Evolutionary conservation across 2,329 filamentous ascomycete species (phyloP).

Genomic region (Fusarium palustre): DNA sequence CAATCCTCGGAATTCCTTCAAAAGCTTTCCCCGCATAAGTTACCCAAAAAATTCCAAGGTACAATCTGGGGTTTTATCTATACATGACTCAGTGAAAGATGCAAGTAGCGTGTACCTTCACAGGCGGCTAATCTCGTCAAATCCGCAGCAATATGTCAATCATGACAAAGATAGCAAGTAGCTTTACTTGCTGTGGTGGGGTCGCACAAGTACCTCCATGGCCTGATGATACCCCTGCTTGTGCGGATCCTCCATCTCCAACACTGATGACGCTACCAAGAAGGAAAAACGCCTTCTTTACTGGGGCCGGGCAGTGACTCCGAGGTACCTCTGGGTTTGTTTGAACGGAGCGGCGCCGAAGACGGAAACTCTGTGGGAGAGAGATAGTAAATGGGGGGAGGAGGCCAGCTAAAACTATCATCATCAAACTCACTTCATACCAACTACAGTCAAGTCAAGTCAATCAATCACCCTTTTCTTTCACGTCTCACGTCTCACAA

Average conservation of each 20-base stretch:
- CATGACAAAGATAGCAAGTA: constrained; percentile 37
- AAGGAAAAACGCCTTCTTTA: constrained; percentile 9
- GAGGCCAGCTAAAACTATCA: constrained; percentile 12
- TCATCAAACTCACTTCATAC: background rate
- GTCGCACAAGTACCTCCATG: constrained; percentile 12
- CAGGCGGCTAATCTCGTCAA: background rate
- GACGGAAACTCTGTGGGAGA: constrained; percentile 13
- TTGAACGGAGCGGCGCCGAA: constrained; percentile 32
- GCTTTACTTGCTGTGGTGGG: background rate
- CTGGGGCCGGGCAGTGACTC: constrained; percentile 39
- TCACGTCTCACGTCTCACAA: background rate
- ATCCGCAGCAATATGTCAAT: background rate
- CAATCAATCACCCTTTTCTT: background rate
- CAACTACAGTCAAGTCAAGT: background rate
- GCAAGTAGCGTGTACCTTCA: background rate
- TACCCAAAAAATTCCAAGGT: constrained; percentile 17
- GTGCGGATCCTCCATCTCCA: constrained; percentile 20
- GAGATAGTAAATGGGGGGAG: constrained; percentile 20
- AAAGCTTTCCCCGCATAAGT: constrained; percentile 29
- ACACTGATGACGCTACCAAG: constrained; percentile 29
- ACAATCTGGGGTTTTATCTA: constrained; percentile 28
- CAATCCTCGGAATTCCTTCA: constrained; percentile 27
- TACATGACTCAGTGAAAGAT: constrained; percentile 42
- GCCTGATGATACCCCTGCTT: constrained; percentile 27
- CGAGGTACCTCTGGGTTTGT: constrained; percentile 30